Conservation (phyloP, 495 filamentous ascomycete species). For the Aspergillus sclerotiicarbonarius region DNA sequence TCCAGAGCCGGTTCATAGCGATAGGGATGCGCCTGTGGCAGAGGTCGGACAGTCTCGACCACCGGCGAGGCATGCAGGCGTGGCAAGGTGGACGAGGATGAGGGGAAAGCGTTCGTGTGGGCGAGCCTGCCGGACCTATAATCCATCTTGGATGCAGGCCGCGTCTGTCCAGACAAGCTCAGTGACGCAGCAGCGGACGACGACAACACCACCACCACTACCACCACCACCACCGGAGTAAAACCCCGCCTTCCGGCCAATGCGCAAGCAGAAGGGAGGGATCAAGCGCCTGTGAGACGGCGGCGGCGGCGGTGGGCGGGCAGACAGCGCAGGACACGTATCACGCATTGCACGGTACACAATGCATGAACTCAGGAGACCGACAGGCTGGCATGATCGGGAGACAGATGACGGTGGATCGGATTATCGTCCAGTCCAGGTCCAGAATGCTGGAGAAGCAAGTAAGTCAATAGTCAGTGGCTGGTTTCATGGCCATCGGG, state of each 20-base stretch:
- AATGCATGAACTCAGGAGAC: conserved; percentile 9
- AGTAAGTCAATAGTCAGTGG: too few species aligned
- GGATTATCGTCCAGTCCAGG: too few species aligned
- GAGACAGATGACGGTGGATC: too few species aligned
- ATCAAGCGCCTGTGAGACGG: conserved; percentile 8
- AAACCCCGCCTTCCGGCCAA: conserved; percentile 6
- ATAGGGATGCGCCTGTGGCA: conserved; percentile 23
- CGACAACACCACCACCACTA: conserved; percentile 7
- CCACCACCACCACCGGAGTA: conserved; percentile 1
- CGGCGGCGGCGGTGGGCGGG: background rate
- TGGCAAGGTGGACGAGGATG: conserved; percentile 30
- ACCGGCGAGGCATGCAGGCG: conserved; percentile 25
- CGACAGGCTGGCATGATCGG: conserved; percentile 6
- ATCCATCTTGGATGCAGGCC: conserved; percentile 30
- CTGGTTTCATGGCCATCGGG: too few species aligned
- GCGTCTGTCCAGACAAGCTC: background rate
- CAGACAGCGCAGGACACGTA: conserved; percentile 14
- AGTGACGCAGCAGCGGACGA: background rate
- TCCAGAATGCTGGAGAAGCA: too few species aligned
- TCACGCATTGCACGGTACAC: conserved; percentile 14
- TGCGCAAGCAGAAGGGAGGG: conserved; percentile 3
- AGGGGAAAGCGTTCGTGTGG: conserved; percentile 29
- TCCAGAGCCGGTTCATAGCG: conserved; percentile 27
- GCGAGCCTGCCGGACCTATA: conserved; percentile 26
- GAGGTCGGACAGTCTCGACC: conserved; percentile 21